Percentiles rank a stretch among this genome's conserved stretches.
These are phyloP conservation scores for Carpinus viminea DNA, from an alignment of 306 rosid species.

Conservation along the genomic window DNA sequence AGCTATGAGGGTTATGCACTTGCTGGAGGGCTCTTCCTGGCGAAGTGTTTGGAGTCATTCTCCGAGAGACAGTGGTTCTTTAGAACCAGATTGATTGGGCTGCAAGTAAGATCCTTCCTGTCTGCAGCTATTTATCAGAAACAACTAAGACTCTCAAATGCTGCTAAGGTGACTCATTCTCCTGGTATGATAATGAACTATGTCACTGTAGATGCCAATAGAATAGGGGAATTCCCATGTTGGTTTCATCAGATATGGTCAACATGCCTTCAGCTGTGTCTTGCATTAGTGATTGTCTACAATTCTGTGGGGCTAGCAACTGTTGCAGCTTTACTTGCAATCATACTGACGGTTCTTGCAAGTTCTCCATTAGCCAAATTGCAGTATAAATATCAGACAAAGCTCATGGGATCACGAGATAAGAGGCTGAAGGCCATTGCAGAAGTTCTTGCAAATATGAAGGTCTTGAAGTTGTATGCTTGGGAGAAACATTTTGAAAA, in stretches of 20 bases:
- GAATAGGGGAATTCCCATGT: slow-evolving; percentile 33
- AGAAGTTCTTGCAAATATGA: slow-evolving; percentile 36
- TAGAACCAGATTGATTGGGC: slow-evolving; percentile 52
- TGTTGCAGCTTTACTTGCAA: slow-evolving; percentile 24
- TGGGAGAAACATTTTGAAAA: slow-evolving; percentile 38
- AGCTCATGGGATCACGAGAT: slow-evolving; percentile 27
- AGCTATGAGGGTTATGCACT: slow-evolving; percentile 64
- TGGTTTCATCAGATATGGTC: slow-evolving; percentile 42
- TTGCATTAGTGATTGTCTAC: slow-evolving; percentile 24
- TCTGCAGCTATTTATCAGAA: slow-evolving; percentile 68
- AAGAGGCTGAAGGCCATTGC: slow-evolving; percentile 27
- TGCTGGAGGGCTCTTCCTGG: slow-evolving; percentile 52
- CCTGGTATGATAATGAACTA: slow-evolving; percentile 83
- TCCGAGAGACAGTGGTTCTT: slow-evolving; percentile 87
- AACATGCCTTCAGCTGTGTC: slow-evolving; percentile 28
- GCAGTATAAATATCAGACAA: slow-evolving; percentile 27
- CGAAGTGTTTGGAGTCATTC: slow-evolving; percentile 58
- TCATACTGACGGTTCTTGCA: slow-evolving; percentile 22
- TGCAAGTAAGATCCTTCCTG: slow-evolving; percentile 62
- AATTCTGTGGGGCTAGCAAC: slow-evolving; percentile 31
- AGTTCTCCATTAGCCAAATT: slow-evolving; percentile 29
- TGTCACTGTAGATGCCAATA: slow-evolving; percentile 72
- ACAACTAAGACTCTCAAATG: slow-evolving; percentile 54
- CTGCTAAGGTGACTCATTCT: slow-evolving; percentile 59
- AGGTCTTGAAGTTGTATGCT: slow-evolving; percentile 38